These are phyloP conservation scores for Colletotrichum neosansevieriae DNA, from an alignment of 2,329 filamentous ascomycete species.

Conservation along the genomic window DNA sequence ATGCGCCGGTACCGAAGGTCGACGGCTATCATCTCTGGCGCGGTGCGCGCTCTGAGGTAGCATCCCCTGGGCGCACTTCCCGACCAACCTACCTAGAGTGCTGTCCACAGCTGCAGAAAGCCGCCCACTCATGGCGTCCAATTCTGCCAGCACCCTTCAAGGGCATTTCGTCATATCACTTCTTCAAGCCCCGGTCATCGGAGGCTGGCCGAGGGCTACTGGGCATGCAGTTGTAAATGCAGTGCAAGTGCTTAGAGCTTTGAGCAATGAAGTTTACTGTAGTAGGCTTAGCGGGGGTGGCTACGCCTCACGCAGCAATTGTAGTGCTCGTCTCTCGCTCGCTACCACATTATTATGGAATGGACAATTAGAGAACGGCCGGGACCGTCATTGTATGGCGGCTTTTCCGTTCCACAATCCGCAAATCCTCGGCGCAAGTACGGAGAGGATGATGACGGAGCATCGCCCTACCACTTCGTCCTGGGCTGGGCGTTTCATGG, in stretches of 20 bases:
- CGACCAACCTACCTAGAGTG: not conserved
- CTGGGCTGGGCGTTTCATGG: conserved; percentile 22
- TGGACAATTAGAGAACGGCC: not conserved
- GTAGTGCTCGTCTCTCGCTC: not conserved
- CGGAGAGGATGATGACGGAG: conserved; percentile 1
- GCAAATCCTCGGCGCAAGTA: conserved; percentile 2
- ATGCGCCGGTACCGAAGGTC: conserved; percentile 1
- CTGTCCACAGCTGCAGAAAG: not conserved
- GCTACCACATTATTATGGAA: not conserved
- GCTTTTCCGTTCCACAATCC: conserved; percentile 7
- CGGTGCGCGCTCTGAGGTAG: not conserved
- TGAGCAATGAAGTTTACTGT: not conserved
- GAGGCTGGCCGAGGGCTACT: conserved; percentile 31
- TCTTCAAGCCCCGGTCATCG: conserved; percentile 25
- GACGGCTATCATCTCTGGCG: not conserved
- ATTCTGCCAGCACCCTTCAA: not conserved
- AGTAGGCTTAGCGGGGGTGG: not conserved
- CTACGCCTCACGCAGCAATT: conserved; percentile 6
- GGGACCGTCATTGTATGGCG: not conserved
- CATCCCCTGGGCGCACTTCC: not conserved
- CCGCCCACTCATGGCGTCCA: not conserved
- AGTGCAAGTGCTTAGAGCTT: not conserved
- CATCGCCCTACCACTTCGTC: conserved; percentile 4
- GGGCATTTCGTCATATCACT: conserved; percentile 25
- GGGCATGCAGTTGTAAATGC: conserved; percentile 25